phyloP scores from a whole-genome alignment of 805 yeast genomes.

The Kodamaea restingae region DNA sequence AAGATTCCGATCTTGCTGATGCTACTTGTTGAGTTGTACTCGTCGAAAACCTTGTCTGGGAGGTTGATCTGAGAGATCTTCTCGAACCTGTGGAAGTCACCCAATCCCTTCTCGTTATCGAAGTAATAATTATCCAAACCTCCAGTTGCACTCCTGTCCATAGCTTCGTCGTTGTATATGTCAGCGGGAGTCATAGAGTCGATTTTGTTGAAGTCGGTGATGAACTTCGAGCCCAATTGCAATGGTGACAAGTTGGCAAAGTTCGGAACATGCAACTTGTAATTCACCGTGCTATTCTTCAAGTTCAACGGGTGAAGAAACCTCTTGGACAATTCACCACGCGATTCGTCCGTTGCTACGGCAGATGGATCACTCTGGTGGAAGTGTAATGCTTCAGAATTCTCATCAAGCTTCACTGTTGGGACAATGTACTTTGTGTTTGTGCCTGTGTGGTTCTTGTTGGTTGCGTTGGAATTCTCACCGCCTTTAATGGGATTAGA shows the following conservation, averaged over 20 bases:
- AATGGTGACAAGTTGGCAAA: conserved; percentile 49
- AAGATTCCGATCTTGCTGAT: conserved; percentile 79
- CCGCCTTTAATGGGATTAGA: background rate
- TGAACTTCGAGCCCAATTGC: conserved; percentile 60
- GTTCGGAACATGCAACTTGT: conserved; percentile 45
- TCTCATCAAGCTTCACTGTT: conserved; percentile 26
- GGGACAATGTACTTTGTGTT: conserved; percentile 28
- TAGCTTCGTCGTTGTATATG: conserved; percentile 52
- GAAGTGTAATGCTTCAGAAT: conserved; percentile 20
- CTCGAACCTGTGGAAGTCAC: conserved; percentile 70
- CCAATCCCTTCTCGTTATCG: conserved; percentile 41
- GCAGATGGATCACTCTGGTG: conserved; percentile 17
- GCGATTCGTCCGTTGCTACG: conserved; percentile 9
- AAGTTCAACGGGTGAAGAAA: conserved; percentile 31
- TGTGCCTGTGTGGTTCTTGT: background rate
- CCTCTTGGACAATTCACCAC: conserved; percentile 25
- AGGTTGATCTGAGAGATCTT: conserved; percentile 62
- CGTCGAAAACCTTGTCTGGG: conserved; percentile 78
- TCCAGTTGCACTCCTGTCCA: conserved; percentile 39
- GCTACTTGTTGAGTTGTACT: conserved; percentile 62
- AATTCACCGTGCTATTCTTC: conserved; percentile 39
- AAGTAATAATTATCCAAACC: conserved; percentile 63
- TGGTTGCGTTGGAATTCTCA: background rate
- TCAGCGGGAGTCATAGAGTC: conserved; percentile 57
- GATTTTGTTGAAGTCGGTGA: conserved; percentile 52